Base-by-base conservation (phyloP, 345 rosid species). In the Kernera saxatilis region DNA sequence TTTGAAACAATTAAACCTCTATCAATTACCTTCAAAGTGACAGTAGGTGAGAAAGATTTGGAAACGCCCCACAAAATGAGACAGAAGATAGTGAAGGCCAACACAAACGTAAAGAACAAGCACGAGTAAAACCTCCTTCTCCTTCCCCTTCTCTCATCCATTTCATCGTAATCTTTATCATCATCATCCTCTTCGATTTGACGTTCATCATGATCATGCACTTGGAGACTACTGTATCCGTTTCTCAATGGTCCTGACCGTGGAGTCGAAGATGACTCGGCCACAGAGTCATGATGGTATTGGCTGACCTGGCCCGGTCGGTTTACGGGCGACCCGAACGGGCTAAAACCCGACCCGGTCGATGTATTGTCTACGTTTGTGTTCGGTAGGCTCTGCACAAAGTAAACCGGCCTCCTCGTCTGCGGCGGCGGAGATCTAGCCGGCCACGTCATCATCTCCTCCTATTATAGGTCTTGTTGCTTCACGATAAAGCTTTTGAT, bases 341-440 rank as follows among this genome's bases (percentile, higher is more conserved):
- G 94, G 73, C 87, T 88, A 19, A 37, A 49, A 70, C 85, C 86
- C 0, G 96, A 93, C 23, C 87, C 90, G 70, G 76, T 85, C 0
- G 96, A 91, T 87, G 83, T 84, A 73, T 91, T 93, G 78, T 93
- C 96, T 23, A 71, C 81, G 75, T 91, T 94, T 64, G 80, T 86
- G 80, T 85, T 86, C 25, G 91, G 87, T 9, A 97, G 98, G 77
- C 97, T 93, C 26, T 91, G 94, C 13, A 93, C 97, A 78, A 86
- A 84, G 82, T 93, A 91, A 15, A 82, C 67, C 5, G 93, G 90
- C 69, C 84, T 78, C 6, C 53, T 83, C 6, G 85, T 84, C 37
- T 86, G 76, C 44, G 91, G 69, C 0, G 82, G 82, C 2, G 83
- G 84, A 6, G 93, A 85, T 39, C 76, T 89, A n/a, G 83, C 92